Conservation (phyloP, 257 asterid species). For the Anisodus tanguticus region DNA sequence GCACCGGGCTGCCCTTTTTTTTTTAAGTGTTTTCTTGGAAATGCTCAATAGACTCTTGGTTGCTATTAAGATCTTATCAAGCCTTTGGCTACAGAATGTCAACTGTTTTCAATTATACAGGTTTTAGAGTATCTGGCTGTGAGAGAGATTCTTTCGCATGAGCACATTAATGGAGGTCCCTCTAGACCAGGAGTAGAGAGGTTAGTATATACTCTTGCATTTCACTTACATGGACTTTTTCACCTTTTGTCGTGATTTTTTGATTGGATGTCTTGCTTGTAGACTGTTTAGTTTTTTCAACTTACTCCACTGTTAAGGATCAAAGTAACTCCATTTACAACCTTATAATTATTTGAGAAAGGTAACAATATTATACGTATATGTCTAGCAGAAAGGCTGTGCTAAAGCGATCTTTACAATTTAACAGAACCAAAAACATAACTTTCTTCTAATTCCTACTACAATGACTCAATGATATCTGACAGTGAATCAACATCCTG, state of each 20-base stretch:
- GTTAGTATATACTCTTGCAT: constrained; percentile 40
- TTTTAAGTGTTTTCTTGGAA: no score
- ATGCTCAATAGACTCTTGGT: background rate
- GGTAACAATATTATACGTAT: background rate
- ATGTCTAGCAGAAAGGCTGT: background rate
- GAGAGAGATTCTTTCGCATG: constrained; percentile 78
- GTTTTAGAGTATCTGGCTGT: constrained; percentile 82
- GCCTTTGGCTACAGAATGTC: constrained; percentile 3
- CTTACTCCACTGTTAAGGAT: background rate
- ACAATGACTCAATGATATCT: background rate
- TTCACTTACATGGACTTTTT: background rate
- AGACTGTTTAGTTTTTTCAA: background rate
- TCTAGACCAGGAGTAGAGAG: constrained; percentile 89
- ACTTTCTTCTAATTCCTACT: background rate
- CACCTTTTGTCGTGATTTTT: background rate
- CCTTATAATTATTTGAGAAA: background rate
- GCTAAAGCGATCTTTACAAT: background rate
- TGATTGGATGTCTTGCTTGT: background rate
- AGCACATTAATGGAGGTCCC: constrained; percentile 80
- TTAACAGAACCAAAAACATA: background rate
- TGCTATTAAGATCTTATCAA: constrained; percentile 5
- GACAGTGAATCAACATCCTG: background rate
- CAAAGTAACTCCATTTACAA: background rate
- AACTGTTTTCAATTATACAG: constrained; percentile 43
- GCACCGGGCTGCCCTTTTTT: no score